These are phyloP conservation scores for Anisodus acutangulus DNA, from an alignment of 257 asterid genomes.

Conservation along the genomic window DNA sequence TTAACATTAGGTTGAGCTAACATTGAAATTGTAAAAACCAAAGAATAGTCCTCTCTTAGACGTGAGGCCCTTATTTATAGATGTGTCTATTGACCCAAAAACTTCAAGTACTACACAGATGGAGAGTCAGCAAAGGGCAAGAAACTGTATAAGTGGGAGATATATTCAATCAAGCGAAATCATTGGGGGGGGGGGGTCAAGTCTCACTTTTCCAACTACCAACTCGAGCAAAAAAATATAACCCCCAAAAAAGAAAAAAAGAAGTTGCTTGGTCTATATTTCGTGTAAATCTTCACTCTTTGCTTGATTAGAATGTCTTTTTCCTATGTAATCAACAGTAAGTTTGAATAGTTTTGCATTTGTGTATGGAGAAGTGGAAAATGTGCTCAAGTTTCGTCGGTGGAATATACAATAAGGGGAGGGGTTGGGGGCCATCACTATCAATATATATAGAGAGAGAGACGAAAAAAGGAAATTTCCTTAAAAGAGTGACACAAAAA, in stretches of 20 bases:
- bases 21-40: too few relatives aligned
- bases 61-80: not conserved
- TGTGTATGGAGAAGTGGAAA: too few relatives aligned
- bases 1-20: too few relatives aligned
- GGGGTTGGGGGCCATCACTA: not conserved
- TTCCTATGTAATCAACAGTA: not conserved
- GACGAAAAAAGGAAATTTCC: not conserved
- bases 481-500: not conserved
- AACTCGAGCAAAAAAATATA: not conserved
- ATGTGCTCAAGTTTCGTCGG: constrained; percentile 39
- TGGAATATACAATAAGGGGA: constrained; percentile 22
- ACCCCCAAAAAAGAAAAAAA: not conserved
- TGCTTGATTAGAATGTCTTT: constrained; percentile 2
- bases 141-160: not conserved
- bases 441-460: too few relatives aligned
- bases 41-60: not conserved
- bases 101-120: not conserved
- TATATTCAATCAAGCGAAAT: constrained; percentile 9
- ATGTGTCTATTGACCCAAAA: not conserved
- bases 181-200: not conserved
- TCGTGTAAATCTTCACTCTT: not conserved
- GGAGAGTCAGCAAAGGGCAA: not conserved
- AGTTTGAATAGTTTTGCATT: not conserved
- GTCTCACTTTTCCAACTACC: constrained; percentile 15
- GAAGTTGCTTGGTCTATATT: not conserved